Percentiles rank a stretch among this genome's conserved stretches.
phyloP scores from a whole-genome alignment of 1,284 basidiomycete species.

The Amylostereum chailletii region DNA sequence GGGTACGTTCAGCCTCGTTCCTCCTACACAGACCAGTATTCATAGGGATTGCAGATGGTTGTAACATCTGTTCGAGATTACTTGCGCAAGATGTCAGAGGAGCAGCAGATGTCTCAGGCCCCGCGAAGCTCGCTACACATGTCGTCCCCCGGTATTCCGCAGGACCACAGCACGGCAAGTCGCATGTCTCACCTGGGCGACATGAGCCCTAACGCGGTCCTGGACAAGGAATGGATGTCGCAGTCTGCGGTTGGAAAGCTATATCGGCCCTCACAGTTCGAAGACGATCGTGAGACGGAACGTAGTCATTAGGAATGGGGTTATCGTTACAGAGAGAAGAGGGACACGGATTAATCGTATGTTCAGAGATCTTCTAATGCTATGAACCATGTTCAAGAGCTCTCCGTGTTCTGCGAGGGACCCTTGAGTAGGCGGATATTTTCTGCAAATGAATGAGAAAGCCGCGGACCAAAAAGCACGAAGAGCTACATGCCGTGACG shows the following conservation, averaged over 20 bases:
- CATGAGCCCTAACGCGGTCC: neutral
- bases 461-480: neutral
- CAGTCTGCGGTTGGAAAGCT: slow-evolving; percentile 11
- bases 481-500: slow-evolving; percentile 49
- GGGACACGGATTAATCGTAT: too few species aligned
- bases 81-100: slow-evolving; percentile 41
- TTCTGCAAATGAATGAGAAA: slow-evolving; percentile 16
- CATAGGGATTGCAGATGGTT: slow-evolving; percentile 38
- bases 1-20: slow-evolving; percentile 31
- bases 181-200: neutral
- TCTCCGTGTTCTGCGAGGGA: neutral
- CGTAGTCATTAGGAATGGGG: slow-evolving; percentile 10
- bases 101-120: slow-evolving; percentile 3
- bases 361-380: neutral
- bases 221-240: slow-evolving; percentile 13
- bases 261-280: slow-evolving; percentile 14
- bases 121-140: slow-evolving; percentile 9
- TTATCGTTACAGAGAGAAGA: too few species aligned
- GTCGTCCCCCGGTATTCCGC: slow-evolving; percentile 7
- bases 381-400: neutral
- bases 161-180: slow-evolving; percentile 9
- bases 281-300: slow-evolving; percentile 13
- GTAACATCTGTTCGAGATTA: slow-evolving; percentile 62
- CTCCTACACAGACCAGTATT: too few species aligned
- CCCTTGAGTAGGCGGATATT: slow-evolving; percentile 20